Conservation (phyloP, 2,329 filamentous ascomycete species). For the Thelonectria discophora region DNA sequence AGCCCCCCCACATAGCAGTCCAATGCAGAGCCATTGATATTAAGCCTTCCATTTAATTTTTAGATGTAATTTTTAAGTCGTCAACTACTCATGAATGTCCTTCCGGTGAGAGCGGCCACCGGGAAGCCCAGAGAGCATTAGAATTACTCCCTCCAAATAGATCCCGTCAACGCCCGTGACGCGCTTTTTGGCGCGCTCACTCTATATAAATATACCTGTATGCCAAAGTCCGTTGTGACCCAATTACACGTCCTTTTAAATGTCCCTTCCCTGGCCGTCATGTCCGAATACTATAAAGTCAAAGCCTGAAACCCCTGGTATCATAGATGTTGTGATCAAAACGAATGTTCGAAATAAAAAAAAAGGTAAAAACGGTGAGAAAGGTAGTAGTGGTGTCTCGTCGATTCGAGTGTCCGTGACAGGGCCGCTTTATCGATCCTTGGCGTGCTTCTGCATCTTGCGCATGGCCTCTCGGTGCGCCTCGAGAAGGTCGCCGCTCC, state of each 20-base stretch:
- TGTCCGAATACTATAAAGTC: slow-evolving; percentile 15
- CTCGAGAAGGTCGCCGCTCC: slow-evolving; percentile 76
- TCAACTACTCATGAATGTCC: slow-evolving; percentile 10
- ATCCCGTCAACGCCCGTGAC: slow-evolving; percentile 25
- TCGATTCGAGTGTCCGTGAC: neutral
- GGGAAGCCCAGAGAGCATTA: slow-evolving; percentile 9
- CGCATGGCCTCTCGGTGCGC: slow-evolving; percentile 82
- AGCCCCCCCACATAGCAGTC: neutral
- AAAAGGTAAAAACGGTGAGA: slow-evolving; percentile 19
- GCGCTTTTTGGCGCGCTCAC: slow-evolving; percentile 16
- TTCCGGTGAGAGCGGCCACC: slow-evolving; percentile 11
- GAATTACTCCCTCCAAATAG: slow-evolving; percentile 24
- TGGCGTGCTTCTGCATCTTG: slow-evolving; percentile 72
- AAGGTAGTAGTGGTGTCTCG: slow-evolving; percentile 21
- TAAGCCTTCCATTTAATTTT: neutral
- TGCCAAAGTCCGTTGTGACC: slow-evolving; percentile 20
- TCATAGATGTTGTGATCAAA: slow-evolving; percentile 33
- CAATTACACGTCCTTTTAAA: slow-evolving; percentile 29
- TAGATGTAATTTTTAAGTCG: neutral
- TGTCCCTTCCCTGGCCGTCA: slow-evolving; percentile 21
- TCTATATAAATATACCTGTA: slow-evolving; percentile 32
- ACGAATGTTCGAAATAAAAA: slow-evolving; percentile 29
- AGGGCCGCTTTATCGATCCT: slow-evolving; percentile 37
- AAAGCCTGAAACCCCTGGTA: slow-evolving; percentile 40
- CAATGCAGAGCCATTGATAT: neutral